These are phyloP conservation scores for Tetratostichococcus sp. DNA, from an alignment of 139 green algal genomes.

Conservation along the genomic window DNA sequence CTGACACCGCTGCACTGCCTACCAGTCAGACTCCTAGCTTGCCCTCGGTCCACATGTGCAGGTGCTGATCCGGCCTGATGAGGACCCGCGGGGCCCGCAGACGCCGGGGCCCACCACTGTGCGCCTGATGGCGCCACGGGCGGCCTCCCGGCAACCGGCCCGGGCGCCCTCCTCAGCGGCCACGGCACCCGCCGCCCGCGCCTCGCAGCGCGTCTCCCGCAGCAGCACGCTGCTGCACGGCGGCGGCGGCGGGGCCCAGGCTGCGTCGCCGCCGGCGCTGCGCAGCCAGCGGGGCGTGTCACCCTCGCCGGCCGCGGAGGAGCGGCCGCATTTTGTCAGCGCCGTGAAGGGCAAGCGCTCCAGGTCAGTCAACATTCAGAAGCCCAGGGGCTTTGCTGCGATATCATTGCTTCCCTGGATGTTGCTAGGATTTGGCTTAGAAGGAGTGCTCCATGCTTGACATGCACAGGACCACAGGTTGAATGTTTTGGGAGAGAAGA, in stretches of 20 bases:
- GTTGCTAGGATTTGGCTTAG: too few species aligned
- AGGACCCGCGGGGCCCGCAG: background rate
- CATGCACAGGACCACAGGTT: too few species aligned
- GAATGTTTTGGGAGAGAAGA: too few species aligned
- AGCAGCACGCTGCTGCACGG: background rate
- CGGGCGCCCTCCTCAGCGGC: background rate
- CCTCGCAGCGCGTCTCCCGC: constrained; percentile 1
- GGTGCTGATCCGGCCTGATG: constrained; percentile 20
- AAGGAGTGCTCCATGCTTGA: too few species aligned
- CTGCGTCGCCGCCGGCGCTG: background rate
- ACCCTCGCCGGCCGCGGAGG: too few species aligned
- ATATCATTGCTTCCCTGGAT: too few species aligned
- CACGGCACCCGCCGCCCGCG: background rate
- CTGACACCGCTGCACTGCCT: too few species aligned
- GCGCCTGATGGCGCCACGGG: background rate
- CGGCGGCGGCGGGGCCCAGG: background rate
- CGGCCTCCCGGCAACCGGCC: background rate
- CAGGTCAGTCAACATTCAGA: background rate
- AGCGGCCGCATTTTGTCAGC: background rate
- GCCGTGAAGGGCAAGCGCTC: background rate
- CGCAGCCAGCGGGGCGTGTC: background rate
- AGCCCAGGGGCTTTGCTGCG: too few species aligned
- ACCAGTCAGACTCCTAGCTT: too few species aligned
- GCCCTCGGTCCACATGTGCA: background rate
- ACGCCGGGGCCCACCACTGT: background rate